A percentile compares a stretch with the other conserved stretches of the same genome.
Evolutionary conservation across 768 basidiomycete species (phyloP).

Genomic region (Xerocomus spinulosus): DNA sequence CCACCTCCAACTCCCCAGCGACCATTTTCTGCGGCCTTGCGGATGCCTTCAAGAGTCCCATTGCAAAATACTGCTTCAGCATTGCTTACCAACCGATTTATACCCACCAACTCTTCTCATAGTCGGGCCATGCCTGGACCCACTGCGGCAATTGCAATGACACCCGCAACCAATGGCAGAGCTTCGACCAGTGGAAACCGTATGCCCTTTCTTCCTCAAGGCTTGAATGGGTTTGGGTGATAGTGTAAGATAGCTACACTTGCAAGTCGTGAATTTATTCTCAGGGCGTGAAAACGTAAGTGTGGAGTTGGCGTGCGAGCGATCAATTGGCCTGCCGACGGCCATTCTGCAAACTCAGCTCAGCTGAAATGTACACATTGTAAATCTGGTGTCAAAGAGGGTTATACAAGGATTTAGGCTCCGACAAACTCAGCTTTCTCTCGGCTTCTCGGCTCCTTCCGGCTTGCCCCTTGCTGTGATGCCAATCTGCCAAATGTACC

Average conservation of each 20-base stretch:
- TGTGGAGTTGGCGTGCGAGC: constrained; percentile 14
- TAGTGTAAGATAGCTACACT: constrained; percentile 4
- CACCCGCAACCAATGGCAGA: no score
- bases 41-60: constrained; percentile 25
- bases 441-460: background rate
- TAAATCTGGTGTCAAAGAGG: no score
- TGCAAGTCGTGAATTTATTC: background rate
- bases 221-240: constrained; percentile 31
- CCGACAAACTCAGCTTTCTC: no score
- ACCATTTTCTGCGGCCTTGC: constrained; percentile 21
- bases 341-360: no score
- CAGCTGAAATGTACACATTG: no score
- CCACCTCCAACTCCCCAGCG: constrained; percentile 50
- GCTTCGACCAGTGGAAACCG: constrained; percentile 44
- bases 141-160: background rate
- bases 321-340: no score
- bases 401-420: background rate
- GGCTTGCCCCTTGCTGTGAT: background rate
- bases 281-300: no score
- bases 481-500: no score
- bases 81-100: constrained; percentile 29
- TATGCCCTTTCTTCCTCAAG: constrained; percentile 47
- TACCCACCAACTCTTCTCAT: constrained; percentile 24
- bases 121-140: constrained; percentile 19
- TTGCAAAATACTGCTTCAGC: constrained; percentile 13